Evolutionary conservation across 2,329 filamentous ascomycete genomes (phyloP), one percentile per base, ranked within the genome.

Genomic region (Phialemoniopsis sp.): DNA sequence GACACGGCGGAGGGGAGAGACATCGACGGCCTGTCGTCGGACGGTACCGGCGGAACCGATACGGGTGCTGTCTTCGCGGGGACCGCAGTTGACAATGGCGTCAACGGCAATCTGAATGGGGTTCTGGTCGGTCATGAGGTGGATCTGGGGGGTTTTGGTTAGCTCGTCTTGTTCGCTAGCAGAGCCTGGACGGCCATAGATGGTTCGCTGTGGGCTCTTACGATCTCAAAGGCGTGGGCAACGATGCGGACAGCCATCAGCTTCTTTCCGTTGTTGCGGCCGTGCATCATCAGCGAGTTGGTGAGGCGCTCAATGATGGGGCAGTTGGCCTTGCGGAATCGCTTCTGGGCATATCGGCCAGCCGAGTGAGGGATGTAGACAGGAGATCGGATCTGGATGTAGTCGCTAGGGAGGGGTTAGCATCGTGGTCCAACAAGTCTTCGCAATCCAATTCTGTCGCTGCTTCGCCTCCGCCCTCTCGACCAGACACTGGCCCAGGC

Each of bases 81-180:
- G 93, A 69, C 93, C 93, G 79, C 93, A 98, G 89, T 98, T 98
- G 84, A 97, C 93, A 59, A 98, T 96, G 71, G 93, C 93, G 66
- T 98, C 93, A 64, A 98, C 93, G 66, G 91, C 90, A 66, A 98
- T 85, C 81, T 98, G 93, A 80, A 98, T 94, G 67, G 93, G 93
- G 87, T 98, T 98, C 81, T 97, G 93, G 82, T 98, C 93, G 82
- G 94, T 97, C 89, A 97, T 97, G 77, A 98, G 90, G 87, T 97
- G 90, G 76, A 98, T 89, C 91, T 96, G 67, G 39, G 43, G 42
- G 29, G 33, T 47, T 36, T 41, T 33, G 44, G 59, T 68, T 54
- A 63, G 57, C 38, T 39, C 35, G 13, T 16, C 18, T 31, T 4
- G 36, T 37, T 19, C 8, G 29, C 4, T 7, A 29, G 10, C 32